phyloP scores from a whole-genome alignment of 1,284 basidiomycete genomes.

The Stereum hirsutum region DNA sequence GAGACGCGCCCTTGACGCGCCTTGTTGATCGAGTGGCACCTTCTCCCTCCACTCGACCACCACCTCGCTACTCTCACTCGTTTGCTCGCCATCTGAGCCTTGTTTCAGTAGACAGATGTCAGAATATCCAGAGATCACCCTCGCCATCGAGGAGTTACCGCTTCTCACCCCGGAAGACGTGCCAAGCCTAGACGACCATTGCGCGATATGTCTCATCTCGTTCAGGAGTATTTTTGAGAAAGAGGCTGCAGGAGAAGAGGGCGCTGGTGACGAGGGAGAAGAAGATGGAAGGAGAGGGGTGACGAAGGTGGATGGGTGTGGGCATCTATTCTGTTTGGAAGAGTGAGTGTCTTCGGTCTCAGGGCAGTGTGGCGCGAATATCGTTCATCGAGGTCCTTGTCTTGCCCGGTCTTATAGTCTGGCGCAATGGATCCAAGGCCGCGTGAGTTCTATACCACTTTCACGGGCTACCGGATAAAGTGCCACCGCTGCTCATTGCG shows the following conservation, averaged over 20 bases:
- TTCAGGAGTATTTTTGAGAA: slow-evolving; percentile 34
- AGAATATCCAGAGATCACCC: slow-evolving; percentile 2
- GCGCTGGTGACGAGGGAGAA: too few relatives aligned
- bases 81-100: neutral
- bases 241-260: slow-evolving; percentile 12
- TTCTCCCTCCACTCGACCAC: neutral
- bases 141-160: slow-evolving; percentile 32
- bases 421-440: slow-evolving; percentile 51
- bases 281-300: slow-evolving; percentile 26
- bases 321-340: slow-evolving; percentile 56
- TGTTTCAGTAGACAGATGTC: too few relatives aligned
- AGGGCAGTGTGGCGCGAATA: neutral
- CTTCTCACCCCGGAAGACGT: slow-evolving; percentile 31
- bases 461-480: neutral
- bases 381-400: slow-evolving; percentile 1
- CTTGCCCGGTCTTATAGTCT: slow-evolving; percentile 27
- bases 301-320: slow-evolving; percentile 48
- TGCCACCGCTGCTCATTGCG: slow-evolving; percentile 1
- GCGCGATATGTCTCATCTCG: slow-evolving; percentile 53
- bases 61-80: neutral
- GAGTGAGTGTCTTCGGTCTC: slow-evolving; percentile 36
- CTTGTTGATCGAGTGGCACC: neutral
- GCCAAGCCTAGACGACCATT: slow-evolving; percentile 37
- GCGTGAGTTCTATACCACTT: slow-evolving; percentile 25
- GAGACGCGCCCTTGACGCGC: slow-evolving; percentile 8